phyloP scores from a whole-genome alignment of 495 filamentous ascomycete genomes.

The Lasiosphaeriaceae sp. region DNA sequence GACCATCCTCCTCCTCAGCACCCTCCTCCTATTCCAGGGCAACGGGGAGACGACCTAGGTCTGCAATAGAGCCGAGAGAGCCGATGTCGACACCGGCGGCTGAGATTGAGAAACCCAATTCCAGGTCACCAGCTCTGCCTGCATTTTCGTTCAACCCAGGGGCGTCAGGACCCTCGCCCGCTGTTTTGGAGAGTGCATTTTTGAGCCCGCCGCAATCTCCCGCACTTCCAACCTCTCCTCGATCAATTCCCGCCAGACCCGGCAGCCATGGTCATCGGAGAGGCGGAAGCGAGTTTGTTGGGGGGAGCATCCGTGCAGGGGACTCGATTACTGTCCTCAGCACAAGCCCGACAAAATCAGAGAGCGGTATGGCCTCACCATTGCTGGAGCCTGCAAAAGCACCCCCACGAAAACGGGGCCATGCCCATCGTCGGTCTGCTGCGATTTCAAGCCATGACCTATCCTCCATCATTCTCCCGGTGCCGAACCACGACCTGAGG shows the following conservation, averaged over 20 bases:
- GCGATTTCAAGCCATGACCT: constrained; percentile 85
- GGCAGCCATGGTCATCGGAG: constrained; percentile 60
- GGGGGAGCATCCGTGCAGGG: constrained; percentile 60
- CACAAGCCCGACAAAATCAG: constrained; percentile 60
- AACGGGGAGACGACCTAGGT: constrained; percentile 43
- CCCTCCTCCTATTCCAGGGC: constrained; percentile 44
- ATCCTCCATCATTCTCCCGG: constrained; percentile 61
- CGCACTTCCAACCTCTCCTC: constrained; percentile 38
- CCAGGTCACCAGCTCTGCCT: constrained; percentile 50
- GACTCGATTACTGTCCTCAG: constrained; percentile 55
- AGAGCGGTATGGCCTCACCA: constrained; percentile 50
- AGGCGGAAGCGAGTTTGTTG: constrained; percentile 75
- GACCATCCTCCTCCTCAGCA: constrained; percentile 40
- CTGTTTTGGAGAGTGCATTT: constrained; percentile 27
- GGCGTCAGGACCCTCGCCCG: constrained; percentile 22
- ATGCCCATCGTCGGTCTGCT: constrained; percentile 81
- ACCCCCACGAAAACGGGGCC: constrained; percentile 53
- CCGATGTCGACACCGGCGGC: constrained; percentile 12
- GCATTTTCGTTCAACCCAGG: constrained; percentile 65
- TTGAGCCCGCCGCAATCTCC: constrained; percentile 41
- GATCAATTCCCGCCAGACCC: constrained; percentile 38
- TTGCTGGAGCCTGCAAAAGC: constrained; percentile 47
- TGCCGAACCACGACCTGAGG: constrained; percentile 43
- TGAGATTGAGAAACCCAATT: constrained; percentile 17
- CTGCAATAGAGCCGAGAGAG: constrained; percentile 38